Conservation (phyloP, 2,329 filamentous ascomycete species). For the Colletotrichum musae region DNA sequence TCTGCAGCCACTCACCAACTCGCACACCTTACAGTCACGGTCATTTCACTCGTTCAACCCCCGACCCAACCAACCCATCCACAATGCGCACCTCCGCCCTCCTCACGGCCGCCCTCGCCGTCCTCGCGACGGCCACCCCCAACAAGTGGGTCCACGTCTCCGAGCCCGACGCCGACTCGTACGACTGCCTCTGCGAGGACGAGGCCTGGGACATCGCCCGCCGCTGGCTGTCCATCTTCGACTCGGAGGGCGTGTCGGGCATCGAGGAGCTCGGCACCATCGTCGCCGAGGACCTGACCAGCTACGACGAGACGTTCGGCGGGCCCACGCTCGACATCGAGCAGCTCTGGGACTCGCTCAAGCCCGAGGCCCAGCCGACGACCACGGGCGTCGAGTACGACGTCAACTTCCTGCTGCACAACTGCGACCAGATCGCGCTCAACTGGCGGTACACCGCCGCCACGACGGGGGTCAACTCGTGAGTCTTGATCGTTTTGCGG, state of each 20-base stretch:
- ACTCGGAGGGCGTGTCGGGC: not conserved
- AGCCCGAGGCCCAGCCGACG: not conserved
- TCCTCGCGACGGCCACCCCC: not conserved
- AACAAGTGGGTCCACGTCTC: not conserved
- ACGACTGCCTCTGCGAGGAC: conserved; percentile 27
- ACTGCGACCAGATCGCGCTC: conserved; percentile 28
- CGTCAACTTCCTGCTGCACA: conserved; percentile 15
- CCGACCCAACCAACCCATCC: not conserved
- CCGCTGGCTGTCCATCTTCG: conserved; percentile 34
- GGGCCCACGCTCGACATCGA: conserved; percentile 9
- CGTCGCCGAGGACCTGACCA: conserved; percentile 16
- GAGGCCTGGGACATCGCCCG: conserved; percentile 27
- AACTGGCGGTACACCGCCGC: conserved; percentile 30
- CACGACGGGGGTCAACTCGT: conserved; percentile 25
- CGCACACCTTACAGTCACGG: not conserved
- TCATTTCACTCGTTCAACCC: not conserved
- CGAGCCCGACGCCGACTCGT: not conserved
- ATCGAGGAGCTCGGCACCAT: conserved; percentile 29
- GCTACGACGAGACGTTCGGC: conserved; percentile 31
- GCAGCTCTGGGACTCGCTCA: conserved; percentile 18
- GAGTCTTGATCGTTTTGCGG: conserved; percentile 47
- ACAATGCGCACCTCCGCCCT: not conserved
- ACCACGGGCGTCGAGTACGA: conserved; percentile 27
- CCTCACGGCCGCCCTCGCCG: not conserved
- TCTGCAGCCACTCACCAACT: too few relatives aligned